Conservation (phyloP, 2,329 filamentous ascomycete species). For the Ceratocystis papillata region DNA sequence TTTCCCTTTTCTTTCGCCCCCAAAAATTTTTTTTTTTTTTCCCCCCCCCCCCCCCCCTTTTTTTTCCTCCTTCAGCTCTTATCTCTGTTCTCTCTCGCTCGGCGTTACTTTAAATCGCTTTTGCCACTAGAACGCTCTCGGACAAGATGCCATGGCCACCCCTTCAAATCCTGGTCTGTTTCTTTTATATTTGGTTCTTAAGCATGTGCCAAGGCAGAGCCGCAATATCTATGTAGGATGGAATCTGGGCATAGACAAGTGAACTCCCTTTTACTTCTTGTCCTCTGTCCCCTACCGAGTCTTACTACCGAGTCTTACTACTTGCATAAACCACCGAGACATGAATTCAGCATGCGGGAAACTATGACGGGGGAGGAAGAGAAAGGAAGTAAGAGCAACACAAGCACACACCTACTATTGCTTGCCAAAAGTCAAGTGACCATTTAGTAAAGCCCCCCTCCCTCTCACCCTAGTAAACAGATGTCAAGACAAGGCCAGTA, state of each 20-base stretch:
- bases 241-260: neutral
- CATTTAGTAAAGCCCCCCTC: too few relatives aligned
- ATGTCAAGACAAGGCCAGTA: neutral
- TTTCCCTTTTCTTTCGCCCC: too few relatives aligned
- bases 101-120: slow-evolving; percentile 5
- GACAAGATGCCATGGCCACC: neutral
- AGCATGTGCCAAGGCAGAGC: slow-evolving; percentile 11
- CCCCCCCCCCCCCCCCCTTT: too few relatives aligned
- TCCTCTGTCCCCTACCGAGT: neutral
- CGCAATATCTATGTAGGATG: neutral
- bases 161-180: slow-evolving; percentile 5
- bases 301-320: too few relatives aligned
- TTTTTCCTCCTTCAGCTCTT: neutral
- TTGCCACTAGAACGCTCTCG: neutral
- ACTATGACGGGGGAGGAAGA: too few relatives aligned
- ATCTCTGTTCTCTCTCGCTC: slow-evolving; percentile 4
- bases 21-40: too few relatives aligned
- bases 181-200: neutral
- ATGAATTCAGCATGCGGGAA: too few relatives aligned
- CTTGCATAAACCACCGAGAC: too few relatives aligned
- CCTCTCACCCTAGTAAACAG: neutral
- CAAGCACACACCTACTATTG: too few relatives aligned
- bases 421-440: too few relatives aligned
- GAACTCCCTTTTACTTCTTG: neutral
- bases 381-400: too few relatives aligned